phyloP scores from a whole-genome alignment of 164 flowering plant species.

The Kalanchoe fedtschenkoi region DNA sequence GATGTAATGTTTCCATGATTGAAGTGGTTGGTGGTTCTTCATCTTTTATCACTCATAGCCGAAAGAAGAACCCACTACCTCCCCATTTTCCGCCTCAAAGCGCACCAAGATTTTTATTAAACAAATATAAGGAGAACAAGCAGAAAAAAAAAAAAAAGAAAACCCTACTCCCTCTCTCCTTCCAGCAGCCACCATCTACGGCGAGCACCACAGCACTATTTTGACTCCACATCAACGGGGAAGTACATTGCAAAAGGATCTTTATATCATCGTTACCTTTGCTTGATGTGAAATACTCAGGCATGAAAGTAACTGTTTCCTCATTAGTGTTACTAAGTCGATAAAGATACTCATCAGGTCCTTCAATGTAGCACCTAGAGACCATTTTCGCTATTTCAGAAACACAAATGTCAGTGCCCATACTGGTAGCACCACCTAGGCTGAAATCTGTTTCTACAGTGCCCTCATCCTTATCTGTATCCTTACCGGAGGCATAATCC shows the following conservation, averaged over 20 bases:
- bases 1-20: too few species aligned
- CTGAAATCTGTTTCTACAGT: neutral
- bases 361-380: conserved; percentile 72
- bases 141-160: too few species aligned
- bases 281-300: conserved; percentile 36
- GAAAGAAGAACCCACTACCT: too few species aligned
- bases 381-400: conserved; percentile 40
- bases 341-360: conserved; percentile 74
- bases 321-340: conserved; percentile 25
- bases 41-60: too few species aligned
- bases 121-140: too few species aligned
- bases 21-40: too few species aligned
- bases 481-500: conserved; percentile 22
- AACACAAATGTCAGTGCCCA: conserved; percentile 8
- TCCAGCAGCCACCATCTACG: too few species aligned
- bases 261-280: conserved; percentile 53
- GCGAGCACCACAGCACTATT: conserved; percentile 97
- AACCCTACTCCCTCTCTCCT: too few species aligned
- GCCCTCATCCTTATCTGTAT: conserved; percentile 16
- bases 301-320: conserved; percentile 21
- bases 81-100: too few species aligned
- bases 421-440: conserved; percentile 2
- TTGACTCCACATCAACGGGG: conserved; percentile 92
- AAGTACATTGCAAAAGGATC: conserved; percentile 80
- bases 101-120: too few species aligned